A percentile compares a stretch with the other conserved stretches of the same genome.
Conservation (phyloP, 2,329 filamentous ascomycete genomes). For the Aotearoamyces nothofagi region DNA sequence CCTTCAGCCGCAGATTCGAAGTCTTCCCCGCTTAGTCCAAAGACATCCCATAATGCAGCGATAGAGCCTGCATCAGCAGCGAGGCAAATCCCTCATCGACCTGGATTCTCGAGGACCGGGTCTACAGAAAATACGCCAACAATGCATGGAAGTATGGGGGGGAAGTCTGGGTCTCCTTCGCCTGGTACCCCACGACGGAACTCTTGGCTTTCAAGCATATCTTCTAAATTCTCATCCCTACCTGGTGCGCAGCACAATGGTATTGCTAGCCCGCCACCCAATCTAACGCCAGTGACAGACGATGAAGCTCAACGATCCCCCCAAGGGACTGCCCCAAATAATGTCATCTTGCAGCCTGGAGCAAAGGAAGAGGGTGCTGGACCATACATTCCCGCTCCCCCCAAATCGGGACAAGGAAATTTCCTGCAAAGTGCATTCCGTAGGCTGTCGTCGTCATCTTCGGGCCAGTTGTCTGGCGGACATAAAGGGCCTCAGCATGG, state of each 20-base stretch:
- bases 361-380: conserved; percentile 40
- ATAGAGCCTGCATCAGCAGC: conserved; percentile 4
- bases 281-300: conserved; percentile 5
- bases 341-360: conserved; percentile 43
- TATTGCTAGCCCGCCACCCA: conserved; percentile 13
- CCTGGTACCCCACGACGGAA: conserved; percentile 30
- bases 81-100: conserved; percentile 12
- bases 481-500: conserved; percentile 43
- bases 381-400: conserved; percentile 61
- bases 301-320: conserved; percentile 20
- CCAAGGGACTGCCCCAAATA: conserved; percentile 36
- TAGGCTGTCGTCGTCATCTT: conserved; percentile 65
- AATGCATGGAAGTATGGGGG: conserved; percentile 10
- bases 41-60: background rate
- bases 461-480: conserved; percentile 21
- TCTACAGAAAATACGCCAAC: conserved; percentile 13
- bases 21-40: background rate
- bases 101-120: conserved; percentile 11
- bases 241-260: conserved; percentile 19
- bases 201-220: conserved; percentile 90
- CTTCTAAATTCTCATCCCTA: conserved; percentile 72
- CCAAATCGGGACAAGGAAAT: conserved; percentile 50
- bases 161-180: conserved; percentile 11
- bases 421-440: conserved; percentile 73
- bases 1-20: too few relatives aligned